These are phyloP conservation scores for Cardamine chenopodiifolia DNA, from an alignment of 345 rosid species.

Conservation along the genomic window DNA sequence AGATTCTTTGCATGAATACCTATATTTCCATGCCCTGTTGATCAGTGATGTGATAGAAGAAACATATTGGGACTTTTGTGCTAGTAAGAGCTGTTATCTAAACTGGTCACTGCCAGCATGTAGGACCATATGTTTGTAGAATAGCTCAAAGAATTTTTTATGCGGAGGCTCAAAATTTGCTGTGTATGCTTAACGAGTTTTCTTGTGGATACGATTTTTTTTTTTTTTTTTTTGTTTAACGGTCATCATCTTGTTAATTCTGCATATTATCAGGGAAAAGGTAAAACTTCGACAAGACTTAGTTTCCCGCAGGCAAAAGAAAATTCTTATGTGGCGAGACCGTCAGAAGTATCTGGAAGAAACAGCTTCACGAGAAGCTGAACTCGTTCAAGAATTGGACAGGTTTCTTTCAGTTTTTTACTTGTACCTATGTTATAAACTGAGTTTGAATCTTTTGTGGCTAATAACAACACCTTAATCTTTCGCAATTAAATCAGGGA, in stretches of 20 bases:
- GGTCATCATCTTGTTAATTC: constrained; percentile 2
- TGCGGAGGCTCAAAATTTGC: neutral
- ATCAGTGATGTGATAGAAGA: neutral
- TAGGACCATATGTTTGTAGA: neutral
- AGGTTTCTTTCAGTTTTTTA: constrained; percentile 48
- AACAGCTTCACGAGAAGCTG: constrained; percentile 66
- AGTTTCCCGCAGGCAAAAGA: constrained; percentile 66
- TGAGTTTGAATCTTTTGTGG: neutral
- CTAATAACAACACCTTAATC: neutral
- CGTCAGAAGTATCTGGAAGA: constrained; percentile 77
- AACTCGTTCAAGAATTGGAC: constrained; percentile 73
- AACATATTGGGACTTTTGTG: neutral
- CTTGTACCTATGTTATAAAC: neutral
- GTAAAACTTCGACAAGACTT: constrained; percentile 64
- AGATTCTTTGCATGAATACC: neutral
- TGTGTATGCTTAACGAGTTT: neutral
- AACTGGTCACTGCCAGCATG: constrained; percentile 6
- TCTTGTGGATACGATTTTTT: neutral
- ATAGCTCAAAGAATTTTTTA: neutral
- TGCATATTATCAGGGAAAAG: constrained; percentile 55
- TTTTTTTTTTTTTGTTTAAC: neutral
- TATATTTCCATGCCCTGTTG: neutral
- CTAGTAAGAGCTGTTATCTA: neutral
- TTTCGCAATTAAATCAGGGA: constrained; percentile 48
- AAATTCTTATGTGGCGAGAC: constrained; percentile 56